Base-by-base conservation (phyloP, 176 grass and related monocot genomes). In the Aechmea fasciata region DNA sequence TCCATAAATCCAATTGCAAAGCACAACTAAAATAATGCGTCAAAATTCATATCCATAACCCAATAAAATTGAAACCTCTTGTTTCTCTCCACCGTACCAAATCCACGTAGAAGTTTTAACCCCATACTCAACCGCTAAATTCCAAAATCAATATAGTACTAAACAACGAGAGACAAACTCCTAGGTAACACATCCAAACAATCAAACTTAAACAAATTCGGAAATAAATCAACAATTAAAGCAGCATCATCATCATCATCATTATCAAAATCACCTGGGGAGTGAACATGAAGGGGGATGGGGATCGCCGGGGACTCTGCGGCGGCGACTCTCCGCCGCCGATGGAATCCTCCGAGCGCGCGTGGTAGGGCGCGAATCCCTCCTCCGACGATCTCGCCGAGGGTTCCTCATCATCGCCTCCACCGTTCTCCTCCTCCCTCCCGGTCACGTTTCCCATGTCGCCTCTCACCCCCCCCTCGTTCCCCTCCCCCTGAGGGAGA, bases 251-350 rank as follows among this genome's bases (percentile, higher is more conserved):
- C 1, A 63, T 63, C 18, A 63, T 20, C 17, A 22, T 33, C 29
- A 33, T 41, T 3, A 57, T 6, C 52, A 75, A 59, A 41, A 57
- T 6, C 52, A 75, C 73, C 73, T 75, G 73, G 14, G 73, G 61
- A 33, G 73, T 24, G 49, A 65, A 66, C 61, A 75, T 41, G 63
- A 51, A n/a, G 33, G 73, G 73, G 6, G 62, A 66, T 10, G 11
- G 72, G 48, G 48, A 52, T 11, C 10, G 23, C 48, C 49, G 62
- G 11, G 62, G 63, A 49, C 62, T 66, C 73, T 51, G 62, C 23
- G 73, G 73, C 49, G 61, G 72, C 12, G 62, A 52, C 11, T 3
- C 49, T 1, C 62, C 62, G 48, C 62, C 62, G 47, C 22, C 62
- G 4, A 41, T 41, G 33, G 33, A 41, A 3, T 41, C 33, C 33